A percentile compares a stretch with the other conserved stretches of the same genome.
These are phyloP conservation scores for Dacryopinax spathularia DNA, from an alignment of 768 basidiomycete species.

Conservation along the genomic window DNA sequence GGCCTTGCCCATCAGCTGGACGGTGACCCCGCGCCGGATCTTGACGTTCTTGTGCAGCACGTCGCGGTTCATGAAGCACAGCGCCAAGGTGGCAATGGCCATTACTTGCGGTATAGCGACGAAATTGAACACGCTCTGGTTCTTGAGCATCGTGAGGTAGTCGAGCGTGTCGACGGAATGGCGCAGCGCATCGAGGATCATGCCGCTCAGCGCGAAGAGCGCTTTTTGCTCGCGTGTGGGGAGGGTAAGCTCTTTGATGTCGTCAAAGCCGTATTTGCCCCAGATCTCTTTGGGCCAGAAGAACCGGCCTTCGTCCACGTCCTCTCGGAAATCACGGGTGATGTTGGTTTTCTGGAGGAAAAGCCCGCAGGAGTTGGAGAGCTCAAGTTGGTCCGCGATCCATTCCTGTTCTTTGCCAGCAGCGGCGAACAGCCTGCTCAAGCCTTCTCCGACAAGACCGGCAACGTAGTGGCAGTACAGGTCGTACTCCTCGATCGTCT, in stretches of 20 bases:
- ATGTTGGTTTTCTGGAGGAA: conserved; percentile 97
- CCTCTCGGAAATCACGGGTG: conserved; percentile 87
- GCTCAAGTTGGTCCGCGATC: conserved; percentile 65
- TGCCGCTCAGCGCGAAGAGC: conserved; percentile 68
- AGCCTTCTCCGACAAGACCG: conserved; percentile 90
- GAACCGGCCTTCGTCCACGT: conserved; percentile 64
- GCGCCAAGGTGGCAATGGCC: conserved; percentile 85
- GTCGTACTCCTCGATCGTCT: conserved; percentile 74
- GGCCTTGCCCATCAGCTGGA: conserved; percentile 83
- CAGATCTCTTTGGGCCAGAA: conserved; percentile 97
- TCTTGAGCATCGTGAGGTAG: conserved; percentile 72
- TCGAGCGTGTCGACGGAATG: conserved; percentile 80
- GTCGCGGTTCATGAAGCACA: conserved; percentile 84
- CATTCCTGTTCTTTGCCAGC: conserved; percentile 67
- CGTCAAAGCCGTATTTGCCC: conserved; percentile 58
- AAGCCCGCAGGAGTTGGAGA: conserved; percentile 90
- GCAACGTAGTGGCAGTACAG: conserved; percentile 98
- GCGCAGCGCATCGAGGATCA: conserved; percentile 75
- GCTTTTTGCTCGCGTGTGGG: conserved; percentile 49
- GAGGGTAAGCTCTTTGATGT: conserved; percentile 53
- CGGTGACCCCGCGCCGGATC: conserved; percentile 85
- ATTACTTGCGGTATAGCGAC: conserved; percentile 88
- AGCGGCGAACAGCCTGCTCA: conserved; percentile 74
- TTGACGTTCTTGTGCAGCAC: conserved; percentile 86
- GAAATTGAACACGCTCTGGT: conserved; percentile 90